Base-by-base conservation (phyloP, 2,329 filamentous ascomycete species). In the Akanthomyces dipterigenus region DNA sequence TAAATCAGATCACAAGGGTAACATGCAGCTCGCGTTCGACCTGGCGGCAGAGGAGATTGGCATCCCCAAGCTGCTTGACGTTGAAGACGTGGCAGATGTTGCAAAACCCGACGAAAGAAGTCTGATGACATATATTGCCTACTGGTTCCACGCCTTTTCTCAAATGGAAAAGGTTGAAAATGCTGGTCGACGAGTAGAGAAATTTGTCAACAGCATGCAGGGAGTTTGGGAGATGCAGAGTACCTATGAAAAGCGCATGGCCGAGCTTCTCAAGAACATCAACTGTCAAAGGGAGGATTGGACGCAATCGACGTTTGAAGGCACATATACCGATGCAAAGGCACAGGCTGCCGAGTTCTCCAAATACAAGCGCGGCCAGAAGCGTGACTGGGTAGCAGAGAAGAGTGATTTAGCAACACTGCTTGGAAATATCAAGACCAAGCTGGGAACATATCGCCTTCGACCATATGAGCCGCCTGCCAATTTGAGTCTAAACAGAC, bases 181-280 rank as follows among this genome's bases (percentile, higher is more conserved):
- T 72, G 95, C 95, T 4, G 95, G 95, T 5, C 86, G 95, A 64
- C 86, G 95, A 67, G 95, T 99, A 5, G 95, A 99, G 78, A 99
- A 99, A 76, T 99, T 99, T 70, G 90, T 99, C 68, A 91, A 91
- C 72, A 98, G 95, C 74, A 98, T 99, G 95, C 92, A 97, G 72
- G 95, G 95, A 24, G 93, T 95, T 9, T 99, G 95, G 95, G 93
- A 97, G 76, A 99, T 99, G 95, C 93, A 99, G 76, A 96, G 91
- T 71, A 90, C 89, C 34, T 99, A 93, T 72, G 95, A 99, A 79
- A 84, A 89, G 70, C 86, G 95, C 63, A 96, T 98, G 90, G 85
- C 86, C 62, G 90, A 87, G 66, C 81, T 99, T 45, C 79, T 98
- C 65, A 82, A 85, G 67, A 82, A 87, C 65, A 91, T 98, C 67